Conservation (phyloP, 116 monocot species). For the Papilionanthe hybrid region DNA sequence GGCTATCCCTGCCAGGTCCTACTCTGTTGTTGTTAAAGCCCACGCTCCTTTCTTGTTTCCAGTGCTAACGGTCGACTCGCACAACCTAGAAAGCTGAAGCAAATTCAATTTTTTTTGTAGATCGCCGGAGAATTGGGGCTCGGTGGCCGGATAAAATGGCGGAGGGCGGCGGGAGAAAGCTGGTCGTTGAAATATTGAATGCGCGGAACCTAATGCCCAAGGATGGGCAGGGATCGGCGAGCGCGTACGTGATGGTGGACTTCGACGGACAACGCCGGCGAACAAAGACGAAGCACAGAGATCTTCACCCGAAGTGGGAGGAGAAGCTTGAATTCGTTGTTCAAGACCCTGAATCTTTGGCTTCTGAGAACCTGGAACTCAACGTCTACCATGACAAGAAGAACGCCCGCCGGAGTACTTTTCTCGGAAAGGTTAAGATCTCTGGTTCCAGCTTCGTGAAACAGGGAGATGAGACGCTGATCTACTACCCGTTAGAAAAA, state of each 20-base stretch:
- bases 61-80: neutral
- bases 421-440: slow-evolving; percentile 65
- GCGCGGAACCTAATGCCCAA: slow-evolving; percentile 78
- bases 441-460: slow-evolving; percentile 53
- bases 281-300: slow-evolving; percentile 54
- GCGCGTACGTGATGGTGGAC: slow-evolving; percentile 76
- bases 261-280: slow-evolving; percentile 75
- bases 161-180: slow-evolving; percentile 45
- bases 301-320: slow-evolving; percentile 72
- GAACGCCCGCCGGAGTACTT: slow-evolving; percentile 50
- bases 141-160: neutral
- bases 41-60: neutral
- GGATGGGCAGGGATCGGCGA: slow-evolving; percentile 73
- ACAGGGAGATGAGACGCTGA: slow-evolving; percentile 77
- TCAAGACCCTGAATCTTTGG: neutral
- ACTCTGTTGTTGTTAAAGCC: neutral
- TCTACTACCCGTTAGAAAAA: slow-evolving; percentile 75
- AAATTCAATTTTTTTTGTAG: neutral
- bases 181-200: slow-evolving; percentile 80
- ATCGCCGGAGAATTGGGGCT: neutral
- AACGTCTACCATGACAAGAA: slow-evolving; percentile 56
- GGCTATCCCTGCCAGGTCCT: neutral
- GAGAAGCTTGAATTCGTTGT: slow-evolving; percentile 61
- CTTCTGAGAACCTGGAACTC: slow-evolving; percentile 52
- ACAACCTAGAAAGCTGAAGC: neutral